These are phyloP conservation scores for Lactifluus volemus DNA, from an alignment of 768 basidiomycete species.

Conservation along the genomic window DNA sequence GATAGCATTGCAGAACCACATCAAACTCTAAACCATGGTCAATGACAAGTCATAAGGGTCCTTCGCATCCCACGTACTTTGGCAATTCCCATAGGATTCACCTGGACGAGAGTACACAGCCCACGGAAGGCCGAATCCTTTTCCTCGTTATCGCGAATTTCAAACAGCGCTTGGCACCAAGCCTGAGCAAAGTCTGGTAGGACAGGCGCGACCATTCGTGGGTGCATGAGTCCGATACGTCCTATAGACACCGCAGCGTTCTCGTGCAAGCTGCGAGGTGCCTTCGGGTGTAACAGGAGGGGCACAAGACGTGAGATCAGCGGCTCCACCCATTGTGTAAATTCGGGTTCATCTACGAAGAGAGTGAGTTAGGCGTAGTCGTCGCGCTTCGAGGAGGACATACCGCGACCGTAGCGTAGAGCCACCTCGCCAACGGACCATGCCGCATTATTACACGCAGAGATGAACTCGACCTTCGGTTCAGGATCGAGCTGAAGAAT, in stretches of 20 bases:
- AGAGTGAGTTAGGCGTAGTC: not conserved
- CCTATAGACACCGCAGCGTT: slow-evolving; percentile 99
- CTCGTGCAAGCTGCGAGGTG: slow-evolving; percentile 90
- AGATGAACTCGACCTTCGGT: slow-evolving; percentile 89
- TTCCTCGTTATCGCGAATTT: slow-evolving; percentile 99
- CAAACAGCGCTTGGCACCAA: slow-evolving; percentile 96
- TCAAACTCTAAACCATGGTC: slow-evolving; percentile 56
- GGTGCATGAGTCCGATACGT: slow-evolving; percentile 90
- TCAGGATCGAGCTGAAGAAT: slow-evolving; percentile 87
- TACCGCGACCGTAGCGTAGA: slow-evolving; percentile 78
- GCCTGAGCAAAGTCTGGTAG: slow-evolving; percentile 85
- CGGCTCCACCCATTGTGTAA: slow-evolving; percentile 85
- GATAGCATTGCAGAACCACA: slow-evolving; percentile 98
- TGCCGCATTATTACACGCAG: slow-evolving; percentile 97
- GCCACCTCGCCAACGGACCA: slow-evolving; percentile 99
- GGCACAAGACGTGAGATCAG: slow-evolving; percentile 86
- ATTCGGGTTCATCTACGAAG: slow-evolving; percentile 63
- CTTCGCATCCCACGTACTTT: slow-evolving; percentile 47
- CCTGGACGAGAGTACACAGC: slow-evolving; percentile 90
- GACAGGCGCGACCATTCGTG: slow-evolving; percentile 79
- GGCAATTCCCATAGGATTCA: slow-evolving; percentile 87
- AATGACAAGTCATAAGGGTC: slow-evolving; percentile 13
- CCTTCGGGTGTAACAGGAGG: slow-evolving; percentile 86
- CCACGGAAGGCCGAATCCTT: slow-evolving; percentile 99
- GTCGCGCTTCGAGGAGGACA: slow-evolving; percentile 20